These are phyloP conservation scores for Acorus gramineus DNA, from an alignment of 106 monocot genomes.

Conservation along the genomic window DNA sequence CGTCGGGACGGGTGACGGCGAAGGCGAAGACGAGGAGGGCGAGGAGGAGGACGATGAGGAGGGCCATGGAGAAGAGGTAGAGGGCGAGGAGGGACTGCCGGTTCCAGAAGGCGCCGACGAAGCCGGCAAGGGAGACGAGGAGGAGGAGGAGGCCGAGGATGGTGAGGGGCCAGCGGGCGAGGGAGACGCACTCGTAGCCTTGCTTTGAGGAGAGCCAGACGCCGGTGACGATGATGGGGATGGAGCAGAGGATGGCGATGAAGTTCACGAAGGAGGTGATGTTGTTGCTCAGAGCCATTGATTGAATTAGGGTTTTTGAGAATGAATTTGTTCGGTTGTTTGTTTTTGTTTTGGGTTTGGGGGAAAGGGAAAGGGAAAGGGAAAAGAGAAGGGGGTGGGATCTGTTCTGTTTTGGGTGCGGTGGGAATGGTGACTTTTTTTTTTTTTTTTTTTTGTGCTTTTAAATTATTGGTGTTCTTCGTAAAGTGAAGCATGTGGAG, in stretches of 20 bases:
- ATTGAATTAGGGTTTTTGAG: no score
- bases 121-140: constrained; percentile 85
- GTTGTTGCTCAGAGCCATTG: constrained; percentile 81
- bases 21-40: constrained; percentile 69
- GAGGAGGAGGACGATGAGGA: constrained; percentile 62
- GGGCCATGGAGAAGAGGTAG: constrained; percentile 84
- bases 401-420: no score
- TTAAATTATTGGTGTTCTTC: no score
- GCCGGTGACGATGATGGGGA: constrained; percentile 71
- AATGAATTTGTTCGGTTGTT: no score
- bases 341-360: no score
- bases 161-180: constrained; percentile 62
- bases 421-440: no score
- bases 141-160: constrained; percentile 80
- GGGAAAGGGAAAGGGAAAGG: no score
- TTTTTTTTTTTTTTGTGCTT: no score
- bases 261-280: constrained; percentile 69
- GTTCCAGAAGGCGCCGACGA: constrained; percentile 88
- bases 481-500: no score
- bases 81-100: constrained; percentile 52
- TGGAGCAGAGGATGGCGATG: constrained; percentile 62
- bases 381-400: no score
- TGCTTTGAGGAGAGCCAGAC: constrained; percentile 59
- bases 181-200: constrained; percentile 55
- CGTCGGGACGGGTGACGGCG: constrained; percentile 56